phyloP scores from a whole-genome alignment of 805 yeast genomes.

The Starmerella tilneyi region DNA sequence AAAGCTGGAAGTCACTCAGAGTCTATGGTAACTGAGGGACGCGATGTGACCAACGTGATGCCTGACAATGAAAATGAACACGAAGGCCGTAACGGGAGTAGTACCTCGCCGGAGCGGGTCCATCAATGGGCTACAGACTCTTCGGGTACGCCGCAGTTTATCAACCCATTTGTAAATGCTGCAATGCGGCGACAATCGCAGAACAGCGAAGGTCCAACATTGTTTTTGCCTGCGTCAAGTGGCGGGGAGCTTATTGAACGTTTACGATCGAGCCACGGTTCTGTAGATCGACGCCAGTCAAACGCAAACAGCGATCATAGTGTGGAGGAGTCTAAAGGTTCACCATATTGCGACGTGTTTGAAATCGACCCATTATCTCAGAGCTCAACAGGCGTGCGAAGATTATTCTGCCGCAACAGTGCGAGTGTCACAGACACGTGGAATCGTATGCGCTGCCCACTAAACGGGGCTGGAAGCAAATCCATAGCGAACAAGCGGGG shows the following conservation, averaged over 20 bases:
- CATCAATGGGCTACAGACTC: neutral
- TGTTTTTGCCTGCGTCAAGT: constrained; percentile 8
- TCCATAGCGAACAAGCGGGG: no score
- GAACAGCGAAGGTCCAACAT: constrained; percentile 15
- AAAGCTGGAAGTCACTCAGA: neutral
- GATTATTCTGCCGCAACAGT: constrained; percentile 17
- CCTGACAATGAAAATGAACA: neutral
- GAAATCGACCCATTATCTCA: constrained; percentile 1
- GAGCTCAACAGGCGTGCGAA: constrained; percentile 1
- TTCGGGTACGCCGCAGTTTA: neutral
- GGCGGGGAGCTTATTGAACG: constrained; percentile 22
- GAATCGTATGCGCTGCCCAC: constrained; percentile 19
- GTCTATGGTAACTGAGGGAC: neutral
- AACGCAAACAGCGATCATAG: no score
- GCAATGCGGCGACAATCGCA: neutral
- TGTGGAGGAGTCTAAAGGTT: no score
- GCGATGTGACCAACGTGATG: neutral
- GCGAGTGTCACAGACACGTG: constrained; percentile 17
- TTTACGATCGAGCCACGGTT: constrained; percentile 19
- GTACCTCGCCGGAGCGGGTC: neutral
- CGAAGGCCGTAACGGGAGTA: neutral
- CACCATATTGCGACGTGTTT: neutral
- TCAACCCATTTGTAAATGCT: constrained; percentile 4
- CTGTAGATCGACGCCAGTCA: neutral
- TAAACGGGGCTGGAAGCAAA: no score